These are phyloP conservation scores for Populus hybrid DNA, from an alignment of 441 rosid species.

Conservation along the genomic window DNA sequence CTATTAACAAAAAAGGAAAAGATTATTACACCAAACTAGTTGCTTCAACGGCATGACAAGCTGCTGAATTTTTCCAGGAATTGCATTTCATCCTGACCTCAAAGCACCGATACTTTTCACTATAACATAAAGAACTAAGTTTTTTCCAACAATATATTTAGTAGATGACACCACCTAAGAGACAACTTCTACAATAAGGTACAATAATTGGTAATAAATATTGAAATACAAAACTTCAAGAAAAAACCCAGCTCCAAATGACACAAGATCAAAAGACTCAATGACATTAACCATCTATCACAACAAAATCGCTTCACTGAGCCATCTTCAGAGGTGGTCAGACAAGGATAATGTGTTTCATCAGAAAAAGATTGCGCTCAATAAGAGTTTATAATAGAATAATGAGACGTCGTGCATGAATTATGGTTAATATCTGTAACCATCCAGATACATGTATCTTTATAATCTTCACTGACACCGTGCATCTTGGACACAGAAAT, in stretches of 20 bases:
- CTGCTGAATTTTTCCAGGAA: background rate
- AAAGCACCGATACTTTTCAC: background rate
- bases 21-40: background rate
- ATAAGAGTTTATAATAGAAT: background rate
- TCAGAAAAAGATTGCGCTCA: background rate
- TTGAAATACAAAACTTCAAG: background rate
- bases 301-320: background rate
- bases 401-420: background rate
- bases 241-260: background rate
- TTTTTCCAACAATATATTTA: background rate
- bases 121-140: background rate
- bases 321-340: background rate
- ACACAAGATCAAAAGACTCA: background rate
- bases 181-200: background rate
- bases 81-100: background rate
- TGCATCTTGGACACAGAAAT: background rate
- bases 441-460: background rate
- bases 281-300: background rate
- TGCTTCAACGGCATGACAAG: background rate
- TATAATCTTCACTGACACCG: background rate
- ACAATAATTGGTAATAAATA: background rate
- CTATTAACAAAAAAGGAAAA: background rate
- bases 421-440: background rate
- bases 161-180: background rate
- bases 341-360: background rate